phyloP scores from a whole-genome alignment of 768 basidiomycete genomes.

The Russula olivacea region DNA sequence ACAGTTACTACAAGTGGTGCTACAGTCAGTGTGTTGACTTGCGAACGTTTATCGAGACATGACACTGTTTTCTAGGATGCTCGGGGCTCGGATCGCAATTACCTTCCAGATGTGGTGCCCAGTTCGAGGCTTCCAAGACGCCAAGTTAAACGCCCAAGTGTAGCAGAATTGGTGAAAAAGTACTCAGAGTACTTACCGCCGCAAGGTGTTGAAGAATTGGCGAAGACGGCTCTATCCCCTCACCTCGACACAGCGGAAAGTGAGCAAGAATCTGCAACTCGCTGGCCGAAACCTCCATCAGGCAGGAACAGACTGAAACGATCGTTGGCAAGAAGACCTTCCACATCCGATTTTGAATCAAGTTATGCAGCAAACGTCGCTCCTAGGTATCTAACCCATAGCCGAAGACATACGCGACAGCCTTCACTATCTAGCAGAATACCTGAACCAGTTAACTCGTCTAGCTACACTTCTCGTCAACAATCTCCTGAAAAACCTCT shows the following conservation, averaged over 20 bases:
- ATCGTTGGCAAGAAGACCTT: slow-evolving; percentile 48
- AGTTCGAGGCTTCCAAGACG: slow-evolving; percentile 63
- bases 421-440: slow-evolving; percentile 40
- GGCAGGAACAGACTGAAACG: slow-evolving; percentile 47
- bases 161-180: slow-evolving; percentile 80
- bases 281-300: slow-evolving; percentile 34
- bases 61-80: slow-evolving; percentile 7
- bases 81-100: slow-evolving; percentile 8
- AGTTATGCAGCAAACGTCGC: slow-evolving; percentile 92
- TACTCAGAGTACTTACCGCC: slow-evolving; percentile 75
- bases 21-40: slow-evolving; percentile 22
- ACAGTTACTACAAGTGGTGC: slow-evolving; percentile 2
- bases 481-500: slow-evolving; percentile 69
- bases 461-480: slow-evolving; percentile 55
- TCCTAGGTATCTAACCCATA: slow-evolving; percentile 59
- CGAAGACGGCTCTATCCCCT: slow-evolving; percentile 64
- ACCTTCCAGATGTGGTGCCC: slow-evolving; percentile 28
- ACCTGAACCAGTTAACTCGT: slow-evolving; percentile 45
- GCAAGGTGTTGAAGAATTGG: slow-evolving; percentile 64
- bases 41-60: neutral
- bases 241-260: slow-evolving; percentile 59
- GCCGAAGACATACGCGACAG: slow-evolving; percentile 39
- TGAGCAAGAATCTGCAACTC: slow-evolving; percentile 57
- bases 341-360: slow-evolving; percentile 82
- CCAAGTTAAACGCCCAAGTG: slow-evolving; percentile 50